Conservation (phyloP, 1,139 yeast genomes). For the Candida sanyaensis region DNA sequence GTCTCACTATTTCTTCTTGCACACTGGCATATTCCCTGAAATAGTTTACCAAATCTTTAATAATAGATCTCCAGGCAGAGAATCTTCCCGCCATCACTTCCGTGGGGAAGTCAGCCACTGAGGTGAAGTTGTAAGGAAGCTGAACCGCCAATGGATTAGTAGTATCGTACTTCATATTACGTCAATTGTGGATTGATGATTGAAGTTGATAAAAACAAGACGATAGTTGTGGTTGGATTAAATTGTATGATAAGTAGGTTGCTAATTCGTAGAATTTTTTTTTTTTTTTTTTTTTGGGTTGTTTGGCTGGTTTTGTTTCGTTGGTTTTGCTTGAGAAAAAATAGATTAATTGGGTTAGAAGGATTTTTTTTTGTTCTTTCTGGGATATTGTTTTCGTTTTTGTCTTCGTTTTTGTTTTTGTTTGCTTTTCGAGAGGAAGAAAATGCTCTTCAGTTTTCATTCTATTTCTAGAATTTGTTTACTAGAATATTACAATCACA, state of each 20-base stretch:
- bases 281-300: too few species aligned
- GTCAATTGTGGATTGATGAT: not conserved
- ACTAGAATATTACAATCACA: too few species aligned
- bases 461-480: too few species aligned
- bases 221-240: not conserved
- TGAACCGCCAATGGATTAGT: slow-evolving; percentile 40
- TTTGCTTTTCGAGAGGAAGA: not conserved
- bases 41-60: slow-evolving; percentile 73
- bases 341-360: not conserved
- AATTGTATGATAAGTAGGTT: not conserved
- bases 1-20: slow-evolving; percentile 85
- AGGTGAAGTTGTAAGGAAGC: slow-evolving; percentile 37
- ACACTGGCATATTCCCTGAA: slow-evolving; percentile 79
- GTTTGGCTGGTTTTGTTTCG: too few species aligned
- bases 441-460: too few species aligned
- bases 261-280: not conserved
- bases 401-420: not conserved
- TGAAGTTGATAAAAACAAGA: not conserved
- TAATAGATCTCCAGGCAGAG: slow-evolving; percentile 81
- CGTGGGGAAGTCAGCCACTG: slow-evolving; percentile 60
- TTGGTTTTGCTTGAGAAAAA: not conserved
- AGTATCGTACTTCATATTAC: slow-evolving; percentile 15
- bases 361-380: not conserved
- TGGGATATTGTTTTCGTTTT: not conserved
- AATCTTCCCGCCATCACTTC: slow-evolving; percentile 83